Evolutionary conservation across 768 basidiomycete species (phyloP).

Genomic region (Psilocybe sp.): DNA sequence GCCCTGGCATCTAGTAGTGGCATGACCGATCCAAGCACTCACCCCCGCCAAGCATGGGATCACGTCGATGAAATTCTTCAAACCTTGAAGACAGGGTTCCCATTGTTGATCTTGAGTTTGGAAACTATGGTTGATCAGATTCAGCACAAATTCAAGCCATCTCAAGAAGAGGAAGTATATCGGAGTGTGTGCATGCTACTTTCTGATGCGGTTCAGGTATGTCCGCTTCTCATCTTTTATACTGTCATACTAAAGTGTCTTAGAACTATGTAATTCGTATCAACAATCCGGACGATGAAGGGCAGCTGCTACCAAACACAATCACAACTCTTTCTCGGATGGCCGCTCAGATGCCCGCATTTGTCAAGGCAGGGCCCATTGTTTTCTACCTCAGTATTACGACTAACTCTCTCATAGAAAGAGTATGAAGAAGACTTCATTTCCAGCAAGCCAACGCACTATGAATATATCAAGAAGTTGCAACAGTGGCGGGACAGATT

Average conservation of each 20-base stretch:
- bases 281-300: slow-evolving; percentile 66
- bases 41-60: slow-evolving; percentile 76
- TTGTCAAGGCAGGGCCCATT: slow-evolving; percentile 48
- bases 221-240: not conserved
- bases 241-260: slow-evolving; percentile 2
- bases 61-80: slow-evolving; percentile 92
- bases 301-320: slow-evolving; percentile 53
- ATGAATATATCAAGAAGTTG: slow-evolving; percentile 87
- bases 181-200: slow-evolving; percentile 85
- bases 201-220: slow-evolving; percentile 81
- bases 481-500: slow-evolving; percentile 92
- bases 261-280: slow-evolving; percentile 73
- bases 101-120: slow-evolving; percentile 89
- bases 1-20: slow-evolving; percentile 12
- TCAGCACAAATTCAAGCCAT: slow-evolving; percentile 81
- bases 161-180: slow-evolving; percentile 92
- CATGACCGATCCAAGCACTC: slow-evolving; percentile 14
- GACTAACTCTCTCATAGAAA: slow-evolving; percentile 43
- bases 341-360: slow-evolving; percentile 53
- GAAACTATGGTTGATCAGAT: slow-evolving; percentile 98
- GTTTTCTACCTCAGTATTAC: not conserved
- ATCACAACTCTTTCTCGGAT: slow-evolving; percentile 57
- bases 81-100: slow-evolving; percentile 93
- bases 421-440: slow-evolving; percentile 93
- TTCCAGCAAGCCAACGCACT: slow-evolving; percentile 69